Base-by-base conservation (phyloP, 2,329 filamentous ascomycete genomes). In the Penicillium sp. region DNA sequence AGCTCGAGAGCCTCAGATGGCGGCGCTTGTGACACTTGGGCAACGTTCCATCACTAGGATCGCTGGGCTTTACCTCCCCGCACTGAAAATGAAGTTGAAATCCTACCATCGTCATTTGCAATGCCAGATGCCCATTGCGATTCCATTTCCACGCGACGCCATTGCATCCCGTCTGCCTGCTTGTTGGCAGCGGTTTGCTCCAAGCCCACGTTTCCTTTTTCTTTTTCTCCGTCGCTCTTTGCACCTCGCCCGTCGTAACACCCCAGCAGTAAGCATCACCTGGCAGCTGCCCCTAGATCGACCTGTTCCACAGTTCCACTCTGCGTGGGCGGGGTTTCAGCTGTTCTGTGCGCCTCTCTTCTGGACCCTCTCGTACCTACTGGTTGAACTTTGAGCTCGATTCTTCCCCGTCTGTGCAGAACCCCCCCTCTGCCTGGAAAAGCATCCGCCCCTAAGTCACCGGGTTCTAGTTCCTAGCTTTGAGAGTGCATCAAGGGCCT, bases 31-130 rank as follows among this genome's bases (percentile, higher is more conserved):
- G 7, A 48, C 26, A 11, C 5, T 35, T 52, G 22, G 40, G 52
- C 45, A 56, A 62, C 57, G 61, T 65, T 64, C 52, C 65, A 62
- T 66, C 42, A 26, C 43, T 33, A 30, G 49, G 51, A 61, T 62
- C 26, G 38, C 30, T 53, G 51, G 51, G 51, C 51, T 42, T 37
- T 26, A 19, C n/a, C 30, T 22, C 30, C 45, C 45, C 45, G 45
- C 45, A 48, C 45, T 48, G 7, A 25, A 33, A 33, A 11, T 33
- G 30, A 33, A 4, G n/a, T 16, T 26, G 4, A 45, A 45, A 55
- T 55, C 42, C 52, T 55, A 55, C 52, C n/a, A 30, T 37, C 52
- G 52, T 55, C 42, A 55, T 55, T n/a, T 11, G 26, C 14, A 45
- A 54, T 55, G 60, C 46, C 49, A 48, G 40, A 58, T 52, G 28